Evolutionary conservation across 2,329 filamentous ascomycete genomes (phyloP), one percentile per base, ranked within the genome.

Genomic region (Sclerotiophoma versabilis): DNA sequence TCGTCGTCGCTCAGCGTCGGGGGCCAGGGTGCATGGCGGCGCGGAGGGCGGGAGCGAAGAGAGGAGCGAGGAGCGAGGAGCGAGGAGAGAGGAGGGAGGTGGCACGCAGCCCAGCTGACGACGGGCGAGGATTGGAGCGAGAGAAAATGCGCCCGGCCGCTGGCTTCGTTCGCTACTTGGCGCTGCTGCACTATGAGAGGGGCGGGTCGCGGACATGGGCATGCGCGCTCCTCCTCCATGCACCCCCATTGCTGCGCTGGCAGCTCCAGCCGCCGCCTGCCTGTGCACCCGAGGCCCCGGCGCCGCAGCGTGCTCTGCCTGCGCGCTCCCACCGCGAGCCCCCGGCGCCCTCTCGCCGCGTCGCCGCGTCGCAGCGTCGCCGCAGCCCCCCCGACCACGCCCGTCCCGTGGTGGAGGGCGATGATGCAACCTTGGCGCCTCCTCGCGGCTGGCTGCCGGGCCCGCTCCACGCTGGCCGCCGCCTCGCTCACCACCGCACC

Each of bases 341-440:
- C 5, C 32, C 11, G 20, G 30, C 38, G 22, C 25, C n/a, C n/a
- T 38, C 25, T 39, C 37, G 30, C 29, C 22, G 38, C 43, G 22
- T 14, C 8, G 17, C 3, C 14, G 10, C 14, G 20, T n/a, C n/a
- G n/a, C n/a, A n/a, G n/a, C n/a, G n/a, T n/a, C n/a, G n/a, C n/a
- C n/a, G n/a, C 3, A 10, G 7, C 37, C 8, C 20, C 22, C 2
- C 5, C 15, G 20, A n/a, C 20, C 23, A n/a, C 27, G 12, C 32
- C 23, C 30, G 15, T 19, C 15, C n/a, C n/a, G 50, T 43, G 22
- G 47, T 23, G 41, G 20, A 14, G 26, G 26, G 14, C 38, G 43
- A 49, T 53, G 50, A 47, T 52, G 49, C 42, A 52, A 51, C 49
- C 15, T n/a, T n/a, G n/a, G n/a, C n/a, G n/a, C n/a, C n/a, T 44